Base-by-base conservation (phyloP, 805 yeast genomes). In the Pichia occidentalis region DNA sequence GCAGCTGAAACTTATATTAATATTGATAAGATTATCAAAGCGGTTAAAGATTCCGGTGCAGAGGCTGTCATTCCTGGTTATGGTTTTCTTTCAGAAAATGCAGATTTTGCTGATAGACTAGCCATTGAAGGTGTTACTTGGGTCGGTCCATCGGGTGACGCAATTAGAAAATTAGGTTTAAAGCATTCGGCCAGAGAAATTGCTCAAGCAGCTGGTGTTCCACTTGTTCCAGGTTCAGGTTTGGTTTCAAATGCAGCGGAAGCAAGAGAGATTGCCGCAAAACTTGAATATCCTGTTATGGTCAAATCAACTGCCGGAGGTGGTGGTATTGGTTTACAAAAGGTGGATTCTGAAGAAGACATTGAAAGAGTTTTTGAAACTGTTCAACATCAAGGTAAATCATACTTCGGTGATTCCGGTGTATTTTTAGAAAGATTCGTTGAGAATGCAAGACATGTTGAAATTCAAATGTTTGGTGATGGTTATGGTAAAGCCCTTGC, bases 11-110 rank as follows among this genome's bases (percentile, higher is more conserved):
- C 97, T 1, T 90, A 90, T 59, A 71, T 90, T 51, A 73, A 81
- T 49, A 75, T 82, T 46, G 95, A 88, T 28, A 87, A 90, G 65
- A 83, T 90, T 44, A 70, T 90, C 30, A 68, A 70, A 25, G 96
- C 95, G 7, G 95, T 96, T 34, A 85, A 84, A 57, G 69, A 71
- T 37, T 71, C 94, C 0, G 79, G 80, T 5, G 85, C 97, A 24
- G 85, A 92, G 57, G 97, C 97, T n/a, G 87, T 90, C 47, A 83
- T 92, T 47, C 98, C 98, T 5, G 98, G 98, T 43, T 90, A 92
- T 57, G 98, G 98, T 4, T 90, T 90, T 70, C 66, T 90, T 28
- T 85, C 96, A 13, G 98, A 90, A 63, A 90, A 90, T 59, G 97
- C 97, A 17, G 96, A 85, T 41, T 90, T 90, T 56, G 84, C 97